Evolutionary conservation across 768 basidiomycete species (phyloP), one percentile per base, ranked within the genome.

Genomic region (Chalciporus pseudorubinellus): DNA sequence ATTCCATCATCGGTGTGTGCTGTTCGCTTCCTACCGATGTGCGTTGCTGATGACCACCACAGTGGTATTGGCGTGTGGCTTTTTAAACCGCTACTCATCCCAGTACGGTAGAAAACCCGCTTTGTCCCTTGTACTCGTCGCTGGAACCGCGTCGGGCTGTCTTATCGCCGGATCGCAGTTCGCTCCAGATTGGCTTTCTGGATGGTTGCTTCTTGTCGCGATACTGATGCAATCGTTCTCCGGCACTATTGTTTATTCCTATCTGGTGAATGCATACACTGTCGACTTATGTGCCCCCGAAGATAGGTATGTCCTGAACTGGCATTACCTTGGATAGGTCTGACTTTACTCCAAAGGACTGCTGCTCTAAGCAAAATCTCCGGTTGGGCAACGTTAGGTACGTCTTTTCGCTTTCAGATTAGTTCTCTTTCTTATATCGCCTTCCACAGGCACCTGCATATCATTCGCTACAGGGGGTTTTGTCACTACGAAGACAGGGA

Each of bases 331-430:
- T 29, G 34, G 4, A 42, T 9, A 18, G 1, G 13, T 36, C 53
- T 64, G 13, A 68, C 42, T 4, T 3, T 13, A 26, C 29, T 10
- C 26, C 22, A 13, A 48, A 70, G 70, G 44, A 66, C 69, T 20
- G 22, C 61, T 0, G 42, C 59, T 11, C 39, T 71, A 31, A 70
- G 63, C 20, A 59, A 54, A 22, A 50, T 65, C 8, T 29, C 56
- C 7, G 70, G 70, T 12, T 72, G 69, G 70, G n/a, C 52, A 9
- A 43, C 49, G 4, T 36, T 71, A 41, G 70, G 70, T 66, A 20
- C 19, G 44, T 6, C 36, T 19, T 50, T 47, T 20, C 6, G 11
- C 29, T 31, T 21, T 9, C 21, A 42, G n/a, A n/a, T n/a, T n/a
- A n/a, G n/a, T n/a, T 10, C 5, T 16, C 34, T 44, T 22, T 42